Base-by-base conservation (phyloP, 2,329 filamentous ascomycete species). In the Balansia obtecta region DNA sequence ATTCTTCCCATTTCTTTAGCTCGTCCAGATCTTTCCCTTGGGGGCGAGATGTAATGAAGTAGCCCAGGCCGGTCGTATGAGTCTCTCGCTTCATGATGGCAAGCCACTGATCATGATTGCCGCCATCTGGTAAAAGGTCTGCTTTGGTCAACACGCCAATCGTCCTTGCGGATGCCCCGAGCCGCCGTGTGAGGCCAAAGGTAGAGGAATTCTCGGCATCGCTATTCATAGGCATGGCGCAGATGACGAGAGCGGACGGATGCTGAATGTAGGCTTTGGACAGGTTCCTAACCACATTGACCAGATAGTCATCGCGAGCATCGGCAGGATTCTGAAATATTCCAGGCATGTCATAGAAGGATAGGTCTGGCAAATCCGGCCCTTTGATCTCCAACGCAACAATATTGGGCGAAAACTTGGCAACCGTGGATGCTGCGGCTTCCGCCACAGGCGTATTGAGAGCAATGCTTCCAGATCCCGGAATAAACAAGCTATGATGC, bases 61-160 rank as follows among this genome's bases (percentile, higher is more conserved):
- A 95, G 0, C 85, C 86, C n/a, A 86, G 73, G 0, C 82, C 83
- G 0, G 90, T 76, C 0, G 63, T 60, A 52, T 86, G 87, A 2
- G 77, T 75, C 2, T 77, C 61, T 0, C 80, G 79, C 0, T 71
- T 68, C 4, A 95, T 71, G 50, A 89, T 83, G 0, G 75, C 68
- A 0, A 78, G 61, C 76, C 85, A 87, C 50, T 83, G 80, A 0
- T 65, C 56, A 30, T 68, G 60, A 0, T 71, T 67, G 1, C 78
- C 68, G 0, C 73, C 73, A 0, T 67, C 61, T 0, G 80, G 75
- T 0, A 89, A 66, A 0, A 85, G 75, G 54, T 95, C 90, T 0
- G 89, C 88, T 59, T 95, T 95, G 0, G 89, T 95, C 15, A 95
- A 73, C 0, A 95, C 85, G 0, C 87, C 87, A 49, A 86, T 73